Evolutionary conservation across 495 filamentous ascomycete genomes (phyloP), one percentile per base, ranked within the genome.

Genomic region (Barbatosphaeria neglecta): DNA sequence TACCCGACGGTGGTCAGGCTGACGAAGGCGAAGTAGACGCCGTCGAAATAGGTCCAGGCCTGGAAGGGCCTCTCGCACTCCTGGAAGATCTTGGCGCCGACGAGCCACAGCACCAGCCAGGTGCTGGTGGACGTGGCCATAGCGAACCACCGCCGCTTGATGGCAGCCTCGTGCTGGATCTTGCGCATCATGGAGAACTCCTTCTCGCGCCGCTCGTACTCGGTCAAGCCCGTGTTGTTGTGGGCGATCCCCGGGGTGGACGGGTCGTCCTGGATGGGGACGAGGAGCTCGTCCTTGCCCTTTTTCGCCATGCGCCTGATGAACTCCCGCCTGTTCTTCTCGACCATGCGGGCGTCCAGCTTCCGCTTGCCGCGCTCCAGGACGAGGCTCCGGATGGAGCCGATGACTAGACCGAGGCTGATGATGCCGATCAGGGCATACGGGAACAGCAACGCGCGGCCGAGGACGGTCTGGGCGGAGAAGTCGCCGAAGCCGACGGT

Each of bases 101-200:
- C 67, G 18, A 90, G 66, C 88, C 88, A 95, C 27, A 95, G 60
- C 0, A 77, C 59, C n/a, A 87, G 54, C 70, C 83, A 87, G 0
- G 81, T 78, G 10, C 60, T 58, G 1, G 70, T 49, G 1, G 87
- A 92, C 3, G 82, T 64, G 4, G 68, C 62, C 23, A 92, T 70
- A 0, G 83, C 75, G 16, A 74, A 69, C 82, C 84, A 94, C 38
- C 82, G 75, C 19, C 83, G 73, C 43, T 77, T 77, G 17, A 60
- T 66, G 4, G 79, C 67, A 0, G 83, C 81, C 22, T 76, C 71
- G 4, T 69, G 60, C 61, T 90, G 83, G 23, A 94, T 84, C 27
- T 77, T 77, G 39, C 90, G 77, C 90, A 95, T 95, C 3, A 90
- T 63, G 20, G 81, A 64, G 52, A 94, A 95, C 51, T 93, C 87